Base-by-base conservation (phyloP, 2,329 filamentous ascomycete species). In the Fusarium cyanostomum region DNA sequence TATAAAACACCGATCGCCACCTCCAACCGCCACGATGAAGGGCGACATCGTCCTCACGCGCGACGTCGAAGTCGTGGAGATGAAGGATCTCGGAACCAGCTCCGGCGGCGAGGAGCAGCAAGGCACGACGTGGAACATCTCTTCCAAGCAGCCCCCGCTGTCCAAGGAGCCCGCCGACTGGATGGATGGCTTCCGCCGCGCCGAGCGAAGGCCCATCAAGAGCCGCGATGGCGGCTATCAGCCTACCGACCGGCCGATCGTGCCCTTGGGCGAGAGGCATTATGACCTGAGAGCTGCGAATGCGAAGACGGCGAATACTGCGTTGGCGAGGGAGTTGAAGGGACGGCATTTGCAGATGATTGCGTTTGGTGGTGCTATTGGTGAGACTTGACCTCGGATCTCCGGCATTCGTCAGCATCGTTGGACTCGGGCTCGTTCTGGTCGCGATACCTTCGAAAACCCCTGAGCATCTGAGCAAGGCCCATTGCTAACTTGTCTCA, bases 291-390 rank as follows among this genome's bases (percentile, higher is more conserved):
- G 80, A 16, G 77, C 79, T 66, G 87, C 85, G 42, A 84, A 92
- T 72, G 80, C 91, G 64, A 89, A 93, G 72, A 94, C 92, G 2
- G 90, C 92, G 4, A 84, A 88, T 64, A 89, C 92, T 46, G 87
- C 89, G 6, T 81, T 98, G 45, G 87, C 91, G 50, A 84, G 93
- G 71, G 89, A 88, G 74, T 78, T 96, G 67, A 95, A 95, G 78
- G 88, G 89, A 11, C 84, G 93, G 45, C 94, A 98, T 80, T 75
- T 97, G 72, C 94, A 97, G 80, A 97, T 97, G 94, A 97, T 97
- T 82, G 94, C 94, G 5, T 96, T 97, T 68, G 93, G 93, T 63
- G 94, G 94, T 48, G 94, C 91, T 11, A 97, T 97, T 71, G 91
- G 91, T 86, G 78, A 37, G 75, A 48, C 10, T 26, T 30, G 30